phyloP scores from a whole-genome alignment of 148 eudicot species.

The Rhododendron mucronatum region DNA sequence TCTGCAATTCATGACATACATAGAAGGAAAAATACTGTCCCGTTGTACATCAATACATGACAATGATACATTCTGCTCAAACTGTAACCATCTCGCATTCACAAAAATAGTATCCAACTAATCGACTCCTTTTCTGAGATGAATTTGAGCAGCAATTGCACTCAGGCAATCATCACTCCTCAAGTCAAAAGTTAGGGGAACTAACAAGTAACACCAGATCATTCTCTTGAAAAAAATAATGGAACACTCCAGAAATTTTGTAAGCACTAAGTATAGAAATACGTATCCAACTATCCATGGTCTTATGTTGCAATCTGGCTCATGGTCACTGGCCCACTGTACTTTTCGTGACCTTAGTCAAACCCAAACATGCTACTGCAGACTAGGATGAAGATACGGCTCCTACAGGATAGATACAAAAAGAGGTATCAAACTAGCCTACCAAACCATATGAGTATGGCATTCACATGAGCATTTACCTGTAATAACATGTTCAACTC shows the following conservation, averaged over 20 bases:
- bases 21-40: background rate
- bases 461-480: slow-evolving; percentile 29
- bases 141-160: background rate
- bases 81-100: background rate
- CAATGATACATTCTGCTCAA: background rate
- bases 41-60: background rate
- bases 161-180: background rate
- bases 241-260: background rate
- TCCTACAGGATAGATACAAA: background rate
- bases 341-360: background rate
- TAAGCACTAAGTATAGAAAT: background rate
- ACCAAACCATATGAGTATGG: background rate
- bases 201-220: background rate
- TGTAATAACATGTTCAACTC: slow-evolving; percentile 87
- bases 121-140: slow-evolving; percentile 1
- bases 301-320: background rate
- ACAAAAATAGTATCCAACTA: background rate
- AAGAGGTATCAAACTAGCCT: background rate
- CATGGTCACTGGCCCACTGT: background rate
- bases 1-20: background rate
- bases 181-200: background rate
- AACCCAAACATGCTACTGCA: background rate
- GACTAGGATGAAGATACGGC: background rate
- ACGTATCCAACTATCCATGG: background rate
- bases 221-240: background rate